Evolutionary conservation across 2,329 filamentous ascomycete genomes (phyloP), one percentile per base, ranked within the genome.

Genomic region (Fusarium albidum): DNA sequence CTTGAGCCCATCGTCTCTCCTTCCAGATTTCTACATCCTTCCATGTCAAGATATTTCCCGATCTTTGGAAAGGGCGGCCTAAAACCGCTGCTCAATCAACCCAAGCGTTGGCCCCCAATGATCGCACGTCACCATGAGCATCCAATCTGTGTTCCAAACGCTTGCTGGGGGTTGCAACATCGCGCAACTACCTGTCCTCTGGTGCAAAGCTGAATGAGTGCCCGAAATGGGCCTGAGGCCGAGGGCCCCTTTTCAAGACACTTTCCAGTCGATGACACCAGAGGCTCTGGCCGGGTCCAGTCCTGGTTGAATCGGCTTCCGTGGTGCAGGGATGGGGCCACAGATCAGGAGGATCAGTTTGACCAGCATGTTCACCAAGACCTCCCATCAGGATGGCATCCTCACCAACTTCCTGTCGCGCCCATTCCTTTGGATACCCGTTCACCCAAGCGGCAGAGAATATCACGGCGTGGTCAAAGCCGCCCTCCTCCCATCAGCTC

Each of bases 251-350:
- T 40, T 18, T 9, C 31, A 25, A 41, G 38, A 28, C n/a, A 17
- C 34, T 18, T 33, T 25, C 17, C 15, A 26, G 35, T 49, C 15
- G 14, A 31, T 17, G 21, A 7, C 28, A 7, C 14, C 9, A 14
- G n/a, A 15, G 9, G 9, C 14, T 43, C 43, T 37, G 42, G 18
- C 7, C 31, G 9, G 21, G 35, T 63, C 43, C 59, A 42, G 15
- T 43, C 46, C 45, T 63, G 60, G 60, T 21, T 63, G 32, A 34
- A 42, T 17, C 37, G 49, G 28, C 25, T 45, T 27, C 27, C 15
- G 9, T 2, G 27, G 9, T n/a, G 28, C 14, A 13, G 41, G 13
- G 14, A 29, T 41, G 45, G 31, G 21, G 43, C 25, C 13, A 10
- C 26, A 11, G 39, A 31, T 14, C 32, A 14, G n/a, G 11, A 6